Percentiles rank a stretch among this genome's conserved stretches.
phyloP scores from a whole-genome alignment of 345 rosid genomes.

The Acer yangbiense region DNA sequence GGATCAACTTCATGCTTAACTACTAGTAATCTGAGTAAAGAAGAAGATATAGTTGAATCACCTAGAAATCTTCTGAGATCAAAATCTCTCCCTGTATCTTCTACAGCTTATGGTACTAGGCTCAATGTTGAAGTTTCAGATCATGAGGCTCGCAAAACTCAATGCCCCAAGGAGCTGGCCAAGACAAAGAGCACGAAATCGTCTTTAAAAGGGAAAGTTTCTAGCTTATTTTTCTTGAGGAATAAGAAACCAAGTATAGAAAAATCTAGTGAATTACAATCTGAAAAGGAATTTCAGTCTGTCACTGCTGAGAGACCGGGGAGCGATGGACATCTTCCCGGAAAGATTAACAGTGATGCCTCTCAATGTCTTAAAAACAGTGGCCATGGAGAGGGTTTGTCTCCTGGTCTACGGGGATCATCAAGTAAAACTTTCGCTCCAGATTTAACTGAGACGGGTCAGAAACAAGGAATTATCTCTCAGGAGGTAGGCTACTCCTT shows the following conservation, averaged over 20 bases:
- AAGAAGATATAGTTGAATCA: slow-evolving; percentile 41
- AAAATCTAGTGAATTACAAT: slow-evolving; percentile 39
- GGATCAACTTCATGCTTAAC: slow-evolving; percentile 55
- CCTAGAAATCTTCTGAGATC: slow-evolving; percentile 68
- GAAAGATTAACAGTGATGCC: slow-evolving; percentile 27
- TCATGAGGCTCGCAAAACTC: slow-evolving; percentile 40
- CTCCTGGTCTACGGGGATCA: slow-evolving; percentile 39
- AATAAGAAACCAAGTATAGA: slow-evolving; percentile 68
- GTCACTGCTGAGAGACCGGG: slow-evolving; percentile 33
- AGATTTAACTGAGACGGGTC: slow-evolving; percentile 26
- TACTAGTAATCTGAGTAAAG: slow-evolving; percentile 44
- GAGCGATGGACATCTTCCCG: slow-evolving; percentile 37
- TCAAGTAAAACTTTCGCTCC: slow-evolving; percentile 26
- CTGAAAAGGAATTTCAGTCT: slow-evolving; percentile 37
- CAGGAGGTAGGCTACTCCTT: slow-evolving; percentile 51
- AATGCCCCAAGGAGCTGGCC: slow-evolving; percentile 47
- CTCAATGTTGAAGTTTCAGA: slow-evolving; percentile 50
- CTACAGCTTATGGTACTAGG: slow-evolving; percentile 41
- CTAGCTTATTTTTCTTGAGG: slow-evolving; percentile 77
- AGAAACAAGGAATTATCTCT: slow-evolving; percentile 35
- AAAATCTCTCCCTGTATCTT: slow-evolving; percentile 75
- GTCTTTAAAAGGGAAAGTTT: slow-evolving; percentile 70
- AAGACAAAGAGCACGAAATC: slow-evolving; percentile 61
- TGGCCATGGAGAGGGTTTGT: slow-evolving; percentile 40
- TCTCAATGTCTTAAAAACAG: slow-evolving; percentile 28